Evolutionary conservation across 2,329 filamentous ascomycete genomes (phyloP).

Genomic region (Dothistroma pini): DNA sequence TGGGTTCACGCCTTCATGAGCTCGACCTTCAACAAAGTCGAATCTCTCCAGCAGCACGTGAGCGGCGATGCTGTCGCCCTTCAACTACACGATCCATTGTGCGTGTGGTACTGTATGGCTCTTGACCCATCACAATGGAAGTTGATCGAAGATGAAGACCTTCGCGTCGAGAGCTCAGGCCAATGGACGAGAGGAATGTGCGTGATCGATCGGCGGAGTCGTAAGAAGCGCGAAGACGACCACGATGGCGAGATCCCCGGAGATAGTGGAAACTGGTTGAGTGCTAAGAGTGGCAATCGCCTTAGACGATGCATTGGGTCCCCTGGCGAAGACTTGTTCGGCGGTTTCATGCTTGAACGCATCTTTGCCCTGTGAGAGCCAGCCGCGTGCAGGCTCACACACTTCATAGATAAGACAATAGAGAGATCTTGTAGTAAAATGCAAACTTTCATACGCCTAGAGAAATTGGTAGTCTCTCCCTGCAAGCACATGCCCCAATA

Average conservation of each 20-base stretch:
- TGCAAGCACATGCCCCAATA: constrained; percentile 16
- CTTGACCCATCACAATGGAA: constrained; percentile 33
- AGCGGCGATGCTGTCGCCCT: constrained; percentile 39
- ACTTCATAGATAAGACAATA: constrained; percentile 34
- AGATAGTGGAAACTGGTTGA: constrained; percentile 75
- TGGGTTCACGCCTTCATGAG: constrained; percentile 46
- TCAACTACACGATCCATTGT: constrained; percentile 47
- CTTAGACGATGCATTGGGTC: constrained; percentile 68
- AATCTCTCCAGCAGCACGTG: constrained; percentile 37
- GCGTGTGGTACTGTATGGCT: constrained; percentile 36
- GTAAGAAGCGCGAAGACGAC: constrained; percentile 49
- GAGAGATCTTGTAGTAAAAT: constrained; percentile 37
- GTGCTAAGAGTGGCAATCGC: constrained; percentile 69
- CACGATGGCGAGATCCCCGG: constrained; percentile 58
- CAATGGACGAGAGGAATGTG: constrained; percentile 94
- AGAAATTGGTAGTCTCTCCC: constrained; percentile 7
- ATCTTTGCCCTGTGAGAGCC: constrained; percentile 20
- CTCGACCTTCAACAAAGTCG: constrained; percentile 46
- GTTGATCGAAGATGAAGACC: constrained; percentile 61
- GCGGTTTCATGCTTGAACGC: constrained; percentile 26
- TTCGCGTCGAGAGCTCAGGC: constrained; percentile 81
- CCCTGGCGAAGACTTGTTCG: constrained; percentile 59
- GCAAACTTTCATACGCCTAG: constrained; percentile 21
- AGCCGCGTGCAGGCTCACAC: neutral
- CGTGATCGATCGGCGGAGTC: constrained; percentile 68